Base-by-base conservation (phyloP, 805 yeast species). In the Dipodascus geniculatus region DNA sequence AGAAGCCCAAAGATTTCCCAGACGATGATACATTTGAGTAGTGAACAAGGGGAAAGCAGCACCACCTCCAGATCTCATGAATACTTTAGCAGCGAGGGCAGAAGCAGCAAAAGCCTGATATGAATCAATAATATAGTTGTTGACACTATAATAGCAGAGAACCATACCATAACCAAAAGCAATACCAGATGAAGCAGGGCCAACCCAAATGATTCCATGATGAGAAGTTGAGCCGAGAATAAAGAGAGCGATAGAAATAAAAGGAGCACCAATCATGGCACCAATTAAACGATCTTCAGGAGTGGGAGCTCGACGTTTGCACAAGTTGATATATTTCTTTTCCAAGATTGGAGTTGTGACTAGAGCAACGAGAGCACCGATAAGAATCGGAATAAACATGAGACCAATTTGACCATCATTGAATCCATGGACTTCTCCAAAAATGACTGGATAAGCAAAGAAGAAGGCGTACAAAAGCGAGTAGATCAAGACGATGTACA, bases 391-490 rank as follows among this genome's bases (percentile, higher is more conserved):
- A 62, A 89, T 84, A 61, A 86, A 77, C 95, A 90, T 87, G 61
- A 89, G 71, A 35, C 96, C 96, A 60, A 85, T 81, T 52, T 75
- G 74, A 61, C 87, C 86, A 67, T 87, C 95, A 59, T 82, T 75
- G 69, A 74, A 88, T 50, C 82, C 87, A 63, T 89, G 86, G 53
- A 88, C 74, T 9, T 52, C 54, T 53, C 75, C 77, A 67, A 89
- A 89, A 52, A 89, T 87, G 52, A 84, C 95, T 2, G 97, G 97
- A 70, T 85, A 89, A 0, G 97, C 96, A 71, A 88, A 89, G 81
- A 89, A 89, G 74, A 89, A 89, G 11, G 96, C 96, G 64, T 89
- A 89, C 51, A 89, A 74, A 65, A 89, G 74, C n/a, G 96, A 83
- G 72, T 89, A 89, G 67, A 89, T 87, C 66, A 89, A 75, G 58